Conservation (phyloP, 768 basidiomycete genomes). For the Pleurotus platypus region DNA sequence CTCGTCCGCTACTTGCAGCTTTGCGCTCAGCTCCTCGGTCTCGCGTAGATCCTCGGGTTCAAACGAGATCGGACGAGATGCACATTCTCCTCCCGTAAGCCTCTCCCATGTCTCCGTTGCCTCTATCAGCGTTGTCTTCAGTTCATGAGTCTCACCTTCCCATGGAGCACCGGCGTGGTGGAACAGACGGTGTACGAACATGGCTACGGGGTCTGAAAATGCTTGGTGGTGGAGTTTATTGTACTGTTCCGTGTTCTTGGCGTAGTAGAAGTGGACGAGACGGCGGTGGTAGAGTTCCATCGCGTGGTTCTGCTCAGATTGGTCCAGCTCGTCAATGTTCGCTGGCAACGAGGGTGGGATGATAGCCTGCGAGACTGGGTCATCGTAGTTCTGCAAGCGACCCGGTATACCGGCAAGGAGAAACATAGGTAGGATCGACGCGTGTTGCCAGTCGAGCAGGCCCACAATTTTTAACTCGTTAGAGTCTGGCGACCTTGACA, state of each 20-base stretch:
- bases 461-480: conserved; percentile 29
- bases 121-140: conserved; percentile 43
- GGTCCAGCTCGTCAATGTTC: conserved; percentile 35
- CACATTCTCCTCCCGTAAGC: conserved; percentile 32
- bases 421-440: conserved; percentile 49
- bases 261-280: conserved; percentile 49
- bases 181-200: conserved; percentile 42
- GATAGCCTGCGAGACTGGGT: conserved; percentile 33
- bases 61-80: conserved; percentile 45
- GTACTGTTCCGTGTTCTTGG: conserved; percentile 37
- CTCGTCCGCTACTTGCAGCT: conserved; percentile 26
- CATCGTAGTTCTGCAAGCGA: conserved; percentile 44
- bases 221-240: conserved; percentile 40
- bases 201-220: conserved; percentile 30
- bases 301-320: conserved; percentile 28
- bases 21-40: conserved; percentile 33
- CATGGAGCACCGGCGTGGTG: conserved; percentile 38
- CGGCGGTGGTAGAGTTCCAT: conserved; percentile 38
- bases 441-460: conserved; percentile 54
- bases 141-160: conserved; percentile 46
- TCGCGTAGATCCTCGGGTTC: conserved; percentile 39
- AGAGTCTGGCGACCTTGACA: conserved; percentile 43
- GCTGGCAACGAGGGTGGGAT: conserved; percentile 39
- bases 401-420: conserved; percentile 44
- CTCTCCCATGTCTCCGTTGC: conserved; percentile 39